Conservation (phyloP, 192 early-diverging fungal genomes). For the Rhizophagus prolifer region DNA sequence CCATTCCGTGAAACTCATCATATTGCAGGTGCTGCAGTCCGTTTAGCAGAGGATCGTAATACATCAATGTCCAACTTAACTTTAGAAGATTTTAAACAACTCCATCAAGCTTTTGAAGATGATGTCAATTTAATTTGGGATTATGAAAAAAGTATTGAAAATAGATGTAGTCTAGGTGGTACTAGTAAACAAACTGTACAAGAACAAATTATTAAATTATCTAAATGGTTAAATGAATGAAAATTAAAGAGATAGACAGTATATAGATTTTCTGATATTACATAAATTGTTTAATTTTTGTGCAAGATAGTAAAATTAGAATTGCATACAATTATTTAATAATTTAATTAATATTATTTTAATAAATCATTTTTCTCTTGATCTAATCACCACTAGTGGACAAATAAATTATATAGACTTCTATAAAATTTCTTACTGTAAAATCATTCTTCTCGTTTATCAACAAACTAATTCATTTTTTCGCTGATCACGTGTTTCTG, state of each 20-base stretch:
- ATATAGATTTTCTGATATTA: no score
- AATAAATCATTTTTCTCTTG: no score
- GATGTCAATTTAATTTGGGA: constrained; percentile 87
- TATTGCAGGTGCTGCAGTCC: constrained; percentile 93
- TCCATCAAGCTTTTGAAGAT: constrained; percentile 82
- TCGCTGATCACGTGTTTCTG: no score
- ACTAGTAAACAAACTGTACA: constrained; percentile 77
- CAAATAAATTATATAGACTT: no score
- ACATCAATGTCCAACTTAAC: constrained; percentile 71
- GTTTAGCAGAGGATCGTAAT: constrained; percentile 86
- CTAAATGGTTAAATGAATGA: constrained; percentile 51
- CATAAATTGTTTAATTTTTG: no score
- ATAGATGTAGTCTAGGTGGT: constrained; percentile 84
- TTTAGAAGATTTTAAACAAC: constrained; percentile 75
- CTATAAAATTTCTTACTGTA: no score
- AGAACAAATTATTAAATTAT: constrained; percentile 79
- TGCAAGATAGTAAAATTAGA: no score
- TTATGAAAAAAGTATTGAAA: constrained; percentile 89
- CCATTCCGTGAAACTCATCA: constrained; percentile 99
- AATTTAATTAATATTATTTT: no score
- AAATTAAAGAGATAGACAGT: not conserved
- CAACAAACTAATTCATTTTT: no score
- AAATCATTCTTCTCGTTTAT: no score
- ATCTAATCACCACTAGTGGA: no score
- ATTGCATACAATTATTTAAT: no score